phyloP scores from a whole-genome alignment of 352 stramenopile genomes.

The Globisporangium carolinianum region DNA sequence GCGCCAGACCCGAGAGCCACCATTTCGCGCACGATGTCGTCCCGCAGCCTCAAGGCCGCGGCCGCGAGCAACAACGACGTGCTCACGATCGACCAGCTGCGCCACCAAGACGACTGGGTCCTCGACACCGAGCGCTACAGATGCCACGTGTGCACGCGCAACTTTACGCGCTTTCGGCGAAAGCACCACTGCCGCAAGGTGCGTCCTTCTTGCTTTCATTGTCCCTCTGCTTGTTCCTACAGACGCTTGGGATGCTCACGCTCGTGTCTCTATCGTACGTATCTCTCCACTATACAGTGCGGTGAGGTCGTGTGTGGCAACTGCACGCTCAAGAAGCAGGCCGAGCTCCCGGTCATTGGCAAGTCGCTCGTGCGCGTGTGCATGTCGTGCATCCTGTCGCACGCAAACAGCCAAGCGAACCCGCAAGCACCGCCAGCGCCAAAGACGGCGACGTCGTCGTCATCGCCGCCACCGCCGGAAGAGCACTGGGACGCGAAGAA shows the following conservation, averaged over 20 bases:
- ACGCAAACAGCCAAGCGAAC: slow-evolving; percentile 73
- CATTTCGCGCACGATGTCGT: slow-evolving; percentile 38
- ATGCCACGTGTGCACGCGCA: slow-evolving; percentile 85
- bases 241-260: background rate
- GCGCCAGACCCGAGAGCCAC: background rate
- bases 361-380: slow-evolving; percentile 81
- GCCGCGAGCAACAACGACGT: slow-evolving; percentile 79
- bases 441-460: slow-evolving; percentile 34
- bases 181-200: slow-evolving; percentile 88
- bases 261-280: background rate
- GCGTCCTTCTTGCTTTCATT: background rate
- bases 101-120: slow-evolving; percentile 86
- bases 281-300: slow-evolving; percentile 28
- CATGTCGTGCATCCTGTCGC: slow-evolving; percentile 87
- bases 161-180: slow-evolving; percentile 85
- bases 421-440: slow-evolving; percentile 44
- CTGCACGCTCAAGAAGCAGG: slow-evolving; percentile 84
- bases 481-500: slow-evolving; percentile 75
- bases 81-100: slow-evolving; percentile 83
- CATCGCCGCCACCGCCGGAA: slow-evolving; percentile 33
- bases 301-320: slow-evolving; percentile 85
- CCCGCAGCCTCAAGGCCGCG: slow-evolving; percentile 60
- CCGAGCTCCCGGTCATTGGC: slow-evolving; percentile 78
- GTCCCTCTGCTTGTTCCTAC: background rate
- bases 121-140: slow-evolving; percentile 82